Conservation (phyloP, 148 eudicot species). For the Rhododendron vialii region DNA sequence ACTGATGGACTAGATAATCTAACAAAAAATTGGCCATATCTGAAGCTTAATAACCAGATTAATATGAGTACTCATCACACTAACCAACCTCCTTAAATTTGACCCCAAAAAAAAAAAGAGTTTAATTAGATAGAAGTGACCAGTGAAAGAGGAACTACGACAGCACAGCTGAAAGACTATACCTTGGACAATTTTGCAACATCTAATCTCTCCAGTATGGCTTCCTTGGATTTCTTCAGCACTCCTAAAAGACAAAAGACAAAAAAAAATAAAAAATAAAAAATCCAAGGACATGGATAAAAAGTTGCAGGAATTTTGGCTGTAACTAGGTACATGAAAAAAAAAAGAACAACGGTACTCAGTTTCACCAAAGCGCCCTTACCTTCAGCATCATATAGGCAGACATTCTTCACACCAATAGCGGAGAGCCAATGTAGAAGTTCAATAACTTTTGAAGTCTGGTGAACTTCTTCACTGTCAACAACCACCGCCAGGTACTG, state of each 20-base stretch:
- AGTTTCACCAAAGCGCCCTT: conserved; percentile 2
- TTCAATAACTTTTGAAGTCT: conserved; percentile 51
- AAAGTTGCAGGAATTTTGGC: background rate
- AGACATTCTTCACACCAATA: conserved; percentile 71
- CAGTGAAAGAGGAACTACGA: background rate
- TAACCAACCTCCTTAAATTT: background rate
- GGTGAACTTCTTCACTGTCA: conserved; percentile 79
- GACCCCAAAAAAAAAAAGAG: background rate
- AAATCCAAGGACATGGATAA: background rate
- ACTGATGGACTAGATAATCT: background rate
- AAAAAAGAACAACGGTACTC: background rate
- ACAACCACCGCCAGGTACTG: conserved; percentile 70
- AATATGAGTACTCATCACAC: background rate
- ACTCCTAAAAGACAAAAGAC: conserved; percentile 43
- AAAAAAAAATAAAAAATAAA: background rate
- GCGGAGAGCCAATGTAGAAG: conserved; percentile 61
- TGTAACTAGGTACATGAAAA: background rate
- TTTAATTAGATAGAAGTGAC: background rate
- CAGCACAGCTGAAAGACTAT: conserved; percentile 14
- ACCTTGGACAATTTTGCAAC: conserved; percentile 53
- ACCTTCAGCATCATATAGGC: conserved; percentile 89
- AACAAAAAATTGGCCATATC: background rate
- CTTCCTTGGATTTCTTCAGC: conserved; percentile 67
- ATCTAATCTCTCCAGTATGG: conserved; percentile 35
- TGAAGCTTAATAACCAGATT: background rate